Conservation (phyloP, 176 grass and related monocot species). For the Bolboschoenus planiculmis region DNA sequence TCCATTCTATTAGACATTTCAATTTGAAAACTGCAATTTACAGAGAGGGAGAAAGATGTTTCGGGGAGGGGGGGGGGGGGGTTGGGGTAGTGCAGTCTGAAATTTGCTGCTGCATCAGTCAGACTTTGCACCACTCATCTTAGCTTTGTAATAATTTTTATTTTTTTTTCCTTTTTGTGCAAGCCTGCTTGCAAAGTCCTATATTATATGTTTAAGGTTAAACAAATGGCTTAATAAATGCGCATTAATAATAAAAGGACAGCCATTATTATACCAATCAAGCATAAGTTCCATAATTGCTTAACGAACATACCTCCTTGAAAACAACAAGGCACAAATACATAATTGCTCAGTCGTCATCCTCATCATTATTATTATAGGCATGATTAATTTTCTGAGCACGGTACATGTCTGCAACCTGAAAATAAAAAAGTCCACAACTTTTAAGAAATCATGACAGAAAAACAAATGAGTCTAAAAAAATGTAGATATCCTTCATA, state of each 20-base stretch:
- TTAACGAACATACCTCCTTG: neutral
- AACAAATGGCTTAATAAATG: neutral
- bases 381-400: conserved; percentile 88
- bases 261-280: neutral
- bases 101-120: neutral
- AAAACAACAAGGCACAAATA: neutral
- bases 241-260: neutral
- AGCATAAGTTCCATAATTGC: neutral
- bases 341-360: conserved; percentile 56
- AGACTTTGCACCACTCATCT: neutral
- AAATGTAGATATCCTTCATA: neutral
- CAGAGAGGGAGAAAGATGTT: neutral
- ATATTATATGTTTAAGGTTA: neutral
- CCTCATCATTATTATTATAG: conserved; percentile 66
- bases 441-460: conserved; percentile 12
- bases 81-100: too few species aligned
- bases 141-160: neutral
- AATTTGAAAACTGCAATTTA: neutral
- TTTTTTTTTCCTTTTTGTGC: neutral
- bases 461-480: neutral
- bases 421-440: neutral
- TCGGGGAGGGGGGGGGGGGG: too few species aligned
- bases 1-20: neutral
- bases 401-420: conserved; percentile 91
- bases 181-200: neutral